These are phyloP conservation scores for Aspergillus transmontanensis DNA, from an alignment of 2,329 filamentous ascomycete species.

Conservation along the genomic window DNA sequence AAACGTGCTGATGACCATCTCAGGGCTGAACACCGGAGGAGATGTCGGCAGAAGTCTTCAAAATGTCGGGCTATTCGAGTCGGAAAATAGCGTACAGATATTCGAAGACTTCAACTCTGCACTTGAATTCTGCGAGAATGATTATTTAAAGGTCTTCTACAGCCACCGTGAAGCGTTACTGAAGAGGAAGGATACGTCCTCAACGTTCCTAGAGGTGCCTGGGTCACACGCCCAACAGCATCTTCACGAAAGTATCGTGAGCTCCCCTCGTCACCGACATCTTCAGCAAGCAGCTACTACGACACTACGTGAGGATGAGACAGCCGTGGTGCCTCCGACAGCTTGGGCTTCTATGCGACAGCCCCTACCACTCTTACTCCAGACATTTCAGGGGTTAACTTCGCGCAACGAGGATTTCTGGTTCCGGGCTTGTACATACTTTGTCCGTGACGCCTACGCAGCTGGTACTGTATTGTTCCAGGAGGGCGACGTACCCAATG, in stretches of 20 bases:
- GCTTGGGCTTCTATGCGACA: constrained; percentile 88
- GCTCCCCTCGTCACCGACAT: constrained; percentile 78
- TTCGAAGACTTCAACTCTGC: constrained; percentile 91
- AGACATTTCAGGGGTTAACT: constrained; percentile 90
- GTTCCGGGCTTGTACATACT: constrained; percentile 78
- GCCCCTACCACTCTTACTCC: constrained; percentile 85
- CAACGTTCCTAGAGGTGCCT: constrained; percentile 34
- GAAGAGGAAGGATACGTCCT: constrained; percentile 17
- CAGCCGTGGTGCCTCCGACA: constrained; percentile 54
- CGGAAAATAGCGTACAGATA: constrained; percentile 73
- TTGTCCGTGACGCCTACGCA: constrained; percentile 67
- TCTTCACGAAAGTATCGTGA: constrained; percentile 57
- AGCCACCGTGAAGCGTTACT: constrained; percentile 61
- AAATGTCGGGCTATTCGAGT: constrained; percentile 79
- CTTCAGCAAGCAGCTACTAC: constrained; percentile 77
- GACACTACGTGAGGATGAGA: constrained; percentile 68
- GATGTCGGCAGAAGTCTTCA: constrained; percentile 77
- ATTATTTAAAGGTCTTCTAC: constrained; percentile 81
- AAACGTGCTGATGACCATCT: constrained; percentile 78
- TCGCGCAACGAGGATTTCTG: constrained; percentile 92
- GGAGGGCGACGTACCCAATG: constrained; percentile 73
- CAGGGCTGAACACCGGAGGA: constrained; percentile 74
- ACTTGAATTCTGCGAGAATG: constrained; percentile 92
- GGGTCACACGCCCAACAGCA: constrained; percentile 23
- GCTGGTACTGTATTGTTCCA: constrained; percentile 75